Conservation (phyloP, 148 eudicot genomes). For the Heliamphora exappendiculata region DNA sequence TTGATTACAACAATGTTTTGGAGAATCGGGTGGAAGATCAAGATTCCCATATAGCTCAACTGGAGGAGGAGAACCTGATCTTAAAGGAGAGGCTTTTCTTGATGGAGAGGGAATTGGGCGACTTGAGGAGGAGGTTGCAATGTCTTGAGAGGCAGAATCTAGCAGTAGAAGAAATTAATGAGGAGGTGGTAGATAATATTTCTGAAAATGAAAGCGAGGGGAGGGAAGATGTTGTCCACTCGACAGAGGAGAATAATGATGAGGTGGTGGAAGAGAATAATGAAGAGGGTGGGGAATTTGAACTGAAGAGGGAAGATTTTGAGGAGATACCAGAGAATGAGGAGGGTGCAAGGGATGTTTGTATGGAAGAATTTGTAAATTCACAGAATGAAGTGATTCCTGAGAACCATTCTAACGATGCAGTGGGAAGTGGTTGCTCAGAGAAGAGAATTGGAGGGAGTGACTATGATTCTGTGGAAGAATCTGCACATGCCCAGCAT, state of each 20-base stretch:
- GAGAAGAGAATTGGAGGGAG: conserved; percentile 11
- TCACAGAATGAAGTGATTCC: background rate
- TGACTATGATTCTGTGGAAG: conserved; percentile 21
- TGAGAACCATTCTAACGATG: conserved; percentile 19
- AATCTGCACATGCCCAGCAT: background rate
- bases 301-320: conserved; percentile 1
- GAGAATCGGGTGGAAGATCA: conserved; percentile 23
- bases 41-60: conserved; percentile 13
- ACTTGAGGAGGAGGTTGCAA: conserved; percentile 25
- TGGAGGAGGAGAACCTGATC: conserved; percentile 23
- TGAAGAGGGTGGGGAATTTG: conserved; percentile 14
- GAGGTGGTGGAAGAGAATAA: conserved; percentile 32
- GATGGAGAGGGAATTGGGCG: conserved; percentile 26
- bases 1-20: conserved; percentile 10
- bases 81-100: conserved; percentile 24
- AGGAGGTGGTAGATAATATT: conserved; percentile 72
- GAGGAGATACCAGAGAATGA: conserved; percentile 1
- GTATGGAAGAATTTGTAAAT: conserved; percentile 8
- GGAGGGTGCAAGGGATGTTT: background rate
- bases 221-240: conserved; percentile 23
- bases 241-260: conserved; percentile 32
- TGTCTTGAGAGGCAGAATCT: conserved; percentile 6
- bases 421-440: conserved; percentile 11
- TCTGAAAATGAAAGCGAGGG: conserved; percentile 76
- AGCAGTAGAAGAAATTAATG: conserved; percentile 31